Conservation (phyloP, 176 grass and related monocot species). For the Alopecurus myosuroides region DNA sequence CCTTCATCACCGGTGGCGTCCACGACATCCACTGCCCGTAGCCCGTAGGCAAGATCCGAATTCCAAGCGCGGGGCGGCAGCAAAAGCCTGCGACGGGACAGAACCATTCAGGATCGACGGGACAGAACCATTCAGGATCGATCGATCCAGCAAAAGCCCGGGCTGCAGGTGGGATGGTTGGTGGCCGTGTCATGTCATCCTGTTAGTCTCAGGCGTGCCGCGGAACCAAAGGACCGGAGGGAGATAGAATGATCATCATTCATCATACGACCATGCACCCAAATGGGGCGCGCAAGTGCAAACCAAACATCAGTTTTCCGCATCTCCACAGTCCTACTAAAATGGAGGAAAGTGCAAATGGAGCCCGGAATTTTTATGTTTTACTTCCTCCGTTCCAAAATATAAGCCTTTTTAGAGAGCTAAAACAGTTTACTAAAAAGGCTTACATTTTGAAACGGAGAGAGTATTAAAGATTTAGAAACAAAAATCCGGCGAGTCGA, state of each 20-base stretch:
- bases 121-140: background rate
- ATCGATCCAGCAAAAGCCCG: too few species aligned
- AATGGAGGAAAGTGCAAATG: too few species aligned
- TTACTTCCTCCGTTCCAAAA: too few species aligned
- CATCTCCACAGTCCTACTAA: background rate
- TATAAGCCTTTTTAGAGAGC: too few species aligned
- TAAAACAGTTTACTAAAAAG: too few species aligned
- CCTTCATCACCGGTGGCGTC: background rate
- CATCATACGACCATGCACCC: background rate
- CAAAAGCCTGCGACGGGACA: conserved; percentile 1
- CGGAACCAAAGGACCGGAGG: background rate
- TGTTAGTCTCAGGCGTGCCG: background rate
- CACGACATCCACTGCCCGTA: background rate
- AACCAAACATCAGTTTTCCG: background rate
- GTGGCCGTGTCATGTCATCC: background rate
- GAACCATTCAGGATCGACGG: background rate
- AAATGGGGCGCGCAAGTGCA: background rate
- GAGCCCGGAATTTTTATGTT: too few species aligned
- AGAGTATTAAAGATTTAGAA: too few species aligned
- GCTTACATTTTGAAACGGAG: too few species aligned
- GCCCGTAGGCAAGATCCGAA: background rate
- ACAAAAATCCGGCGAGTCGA: too few species aligned
- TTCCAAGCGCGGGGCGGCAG: background rate
- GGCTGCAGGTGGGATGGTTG: conserved; percentile 8
- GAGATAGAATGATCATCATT: background rate